Percentiles rank a stretch among this genome's conserved stretches.
Evolutionary conservation across 768 basidiomycete genomes (phyloP).

Genomic region (Grammothele lineata): DNA sequence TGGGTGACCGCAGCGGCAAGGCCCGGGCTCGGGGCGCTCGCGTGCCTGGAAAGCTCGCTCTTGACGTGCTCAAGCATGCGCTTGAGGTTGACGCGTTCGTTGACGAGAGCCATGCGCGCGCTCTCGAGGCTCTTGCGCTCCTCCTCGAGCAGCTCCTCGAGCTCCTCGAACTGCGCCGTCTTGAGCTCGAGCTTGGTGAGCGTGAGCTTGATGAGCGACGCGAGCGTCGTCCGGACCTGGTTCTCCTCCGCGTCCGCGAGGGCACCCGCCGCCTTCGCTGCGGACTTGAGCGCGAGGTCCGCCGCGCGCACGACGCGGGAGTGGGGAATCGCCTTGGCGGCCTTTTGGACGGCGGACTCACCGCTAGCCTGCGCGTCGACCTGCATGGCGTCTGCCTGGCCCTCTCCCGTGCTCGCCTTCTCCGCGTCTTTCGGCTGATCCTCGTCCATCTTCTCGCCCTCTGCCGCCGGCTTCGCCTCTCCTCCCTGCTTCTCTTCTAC

Average conservation of each 20-base stretch:
- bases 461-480: conserved; percentile 31
- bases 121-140: conserved; percentile 85
- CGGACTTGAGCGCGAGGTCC: conserved; percentile 81
- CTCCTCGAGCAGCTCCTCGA: conserved; percentile 89
- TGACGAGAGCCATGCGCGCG: conserved; percentile 71
- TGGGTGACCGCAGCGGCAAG: conserved; percentile 29
- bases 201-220: conserved; percentile 80
- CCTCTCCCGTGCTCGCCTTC: background rate
- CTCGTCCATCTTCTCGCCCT: conserved; percentile 28
- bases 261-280: conserved; percentile 75
- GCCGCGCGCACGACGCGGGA: conserved; percentile 82
- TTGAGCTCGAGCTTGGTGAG: conserved; percentile 91
- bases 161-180: conserved; percentile 90
- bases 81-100: conserved; percentile 70
- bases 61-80: conserved; percentile 67
- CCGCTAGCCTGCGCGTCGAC: conserved; percentile 34
- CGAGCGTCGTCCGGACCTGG: conserved; percentile 74
- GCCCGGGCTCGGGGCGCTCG: conserved; percentile 13
- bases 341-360: conserved; percentile 29
- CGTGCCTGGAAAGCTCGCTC: conserved; percentile 56
- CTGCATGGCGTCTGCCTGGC: conserved; percentile 37
- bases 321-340: conserved; percentile 48
- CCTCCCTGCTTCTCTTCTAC: conserved; percentile 27
- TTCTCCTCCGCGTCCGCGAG: conserved; percentile 82
- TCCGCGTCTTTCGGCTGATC: conserved; percentile 36